These are phyloP conservation scores for Cordyceps militaris DNA, from an alignment of 2,329 filamentous ascomycete species.

Conservation along the genomic window DNA sequence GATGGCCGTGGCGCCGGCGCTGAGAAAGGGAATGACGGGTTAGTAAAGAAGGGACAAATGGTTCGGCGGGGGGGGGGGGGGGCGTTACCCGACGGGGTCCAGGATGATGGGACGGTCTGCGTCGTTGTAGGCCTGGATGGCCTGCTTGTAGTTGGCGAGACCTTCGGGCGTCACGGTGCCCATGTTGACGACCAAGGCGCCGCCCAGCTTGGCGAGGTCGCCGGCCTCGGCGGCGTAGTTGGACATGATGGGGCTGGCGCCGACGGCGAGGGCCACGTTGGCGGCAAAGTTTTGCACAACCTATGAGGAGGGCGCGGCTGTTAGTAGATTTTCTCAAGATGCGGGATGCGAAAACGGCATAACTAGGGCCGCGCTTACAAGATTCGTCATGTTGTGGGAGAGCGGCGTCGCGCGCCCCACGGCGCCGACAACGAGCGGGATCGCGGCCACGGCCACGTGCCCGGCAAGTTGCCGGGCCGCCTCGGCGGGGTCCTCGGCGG, in stretches of 20 bases:
- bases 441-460: conserved; percentile 41
- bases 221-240: conserved; percentile 75
- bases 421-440: conserved; percentile 45
- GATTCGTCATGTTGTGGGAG: conserved; percentile 95
- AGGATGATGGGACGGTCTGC: conserved; percentile 69
- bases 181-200: conserved; percentile 88
- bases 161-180: conserved; percentile 77
- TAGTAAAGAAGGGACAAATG: background rate
- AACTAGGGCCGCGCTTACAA: conserved; percentile 36
- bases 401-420: conserved; percentile 62
- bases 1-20: conserved; percentile 70
- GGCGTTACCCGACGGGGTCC: conserved; percentile 73
- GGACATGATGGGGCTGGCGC: conserved; percentile 90
- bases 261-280: conserved; percentile 78
- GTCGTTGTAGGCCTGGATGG: conserved; percentile 74
- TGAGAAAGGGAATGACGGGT: conserved; percentile 19
- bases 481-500: conserved; percentile 57
- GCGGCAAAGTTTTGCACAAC: conserved; percentile 92
- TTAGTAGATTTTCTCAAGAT: background rate
- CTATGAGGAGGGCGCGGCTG: conserved; percentile 13
- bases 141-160: conserved; percentile 62
- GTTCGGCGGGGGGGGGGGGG: background rate
- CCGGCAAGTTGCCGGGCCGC: conserved; percentile 52
- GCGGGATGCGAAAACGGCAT: background rate
- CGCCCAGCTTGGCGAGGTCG: conserved; percentile 71